A percentile compares a stretch with the other conserved stretches of the same genome.
Evolutionary conservation across 2,329 filamentous ascomycete genomes (phyloP).

Genomic region (Penicillium sp.): DNA sequence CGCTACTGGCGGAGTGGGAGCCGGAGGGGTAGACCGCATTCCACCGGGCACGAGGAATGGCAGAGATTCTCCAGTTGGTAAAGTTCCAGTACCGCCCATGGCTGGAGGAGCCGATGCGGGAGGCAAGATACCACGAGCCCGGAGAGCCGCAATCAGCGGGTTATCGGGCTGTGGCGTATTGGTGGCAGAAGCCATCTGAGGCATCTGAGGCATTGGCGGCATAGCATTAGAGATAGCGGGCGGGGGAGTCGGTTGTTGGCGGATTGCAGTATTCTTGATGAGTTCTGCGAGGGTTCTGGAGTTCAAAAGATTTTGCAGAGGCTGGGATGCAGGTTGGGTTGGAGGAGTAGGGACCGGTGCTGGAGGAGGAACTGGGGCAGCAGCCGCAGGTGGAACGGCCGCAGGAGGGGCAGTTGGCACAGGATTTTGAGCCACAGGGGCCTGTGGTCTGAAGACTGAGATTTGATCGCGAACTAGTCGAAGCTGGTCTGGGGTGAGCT

Average conservation of each 20-base stretch:
- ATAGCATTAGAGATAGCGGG: conserved; percentile 49
- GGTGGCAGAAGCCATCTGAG: conserved; percentile 48
- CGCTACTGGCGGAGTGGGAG: conserved; percentile 37
- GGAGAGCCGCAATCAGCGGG: conserved; percentile 67
- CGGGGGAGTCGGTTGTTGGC: conserved; percentile 44
- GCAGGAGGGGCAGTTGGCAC: conserved; percentile 19
- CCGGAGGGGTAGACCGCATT: conserved; percentile 38
- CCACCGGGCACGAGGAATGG: conserved; percentile 46
- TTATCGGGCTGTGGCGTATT: conserved; percentile 60
- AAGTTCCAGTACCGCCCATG: conserved; percentile 34
- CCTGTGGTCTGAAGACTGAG: conserved; percentile 63
- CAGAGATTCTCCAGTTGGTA: conserved; percentile 42
- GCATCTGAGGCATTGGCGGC: conserved; percentile 60
- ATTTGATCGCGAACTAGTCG: conserved; percentile 84
- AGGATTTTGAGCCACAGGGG: conserved; percentile 20
- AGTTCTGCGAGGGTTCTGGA: conserved; percentile 48
- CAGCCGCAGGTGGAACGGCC: conserved; percentile 24
- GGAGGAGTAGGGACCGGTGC: conserved; percentile 46
- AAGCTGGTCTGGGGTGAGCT: conserved; percentile 77
- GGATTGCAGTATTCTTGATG: conserved; percentile 46
- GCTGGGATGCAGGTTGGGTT: conserved; percentile 37
- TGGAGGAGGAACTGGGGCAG: conserved; percentile 29
- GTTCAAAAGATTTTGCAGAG: conserved; percentile 44
- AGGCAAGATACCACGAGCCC: conserved; percentile 67
- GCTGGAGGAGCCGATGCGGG: conserved; percentile 47